Evolutionary conservation across 1,139 yeast species (phyloP), one percentile per base, ranked within the genome.

Genomic region (Saccharomyces uvarum): DNA sequence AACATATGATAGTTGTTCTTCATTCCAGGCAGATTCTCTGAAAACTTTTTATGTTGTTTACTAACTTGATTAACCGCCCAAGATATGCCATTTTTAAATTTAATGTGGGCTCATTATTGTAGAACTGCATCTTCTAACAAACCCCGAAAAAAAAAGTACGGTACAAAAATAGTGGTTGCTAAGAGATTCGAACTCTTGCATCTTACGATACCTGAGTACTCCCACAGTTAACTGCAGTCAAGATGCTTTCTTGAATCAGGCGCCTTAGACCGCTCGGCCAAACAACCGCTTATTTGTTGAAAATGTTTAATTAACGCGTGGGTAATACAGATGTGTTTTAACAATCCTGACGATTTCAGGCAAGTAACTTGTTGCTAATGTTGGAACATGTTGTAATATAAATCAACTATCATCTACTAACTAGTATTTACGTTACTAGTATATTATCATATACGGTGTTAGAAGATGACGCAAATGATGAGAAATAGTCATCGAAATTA

Each of bases 241-340:
- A 57, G 59, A 53, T 4, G 51, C 16, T 11, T 54, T 59, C 65
- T 62, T 63, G 65, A 62, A 63, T 63, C 65, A 61, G 66, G 64
- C 66, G 65, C 65, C 66, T 63, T 63, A 63, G 64, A 62, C 66
- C 65, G 65, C 65, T 63, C 66, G 65, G 65, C 66, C 66, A 63
- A 63, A 63, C 66, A 63, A 63, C 65, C 66, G 49, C 29, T 24
- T 7, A 44, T n/a, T 21, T 26, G 19, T 16, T 33, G 24, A 9
- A 32, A 32, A 2, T 28, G 3, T 28, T 28, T 28, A 1, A 4
- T 27, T 6, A 9, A 9, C 16, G 2, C 26, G 1, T 27, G 31
- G 29, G 5, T 24, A 4, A 24, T 24, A 4, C 26, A 1, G 26
- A 6, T 1, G 2, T 4, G 26, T 24, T 24, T 24, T 4, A 24